Percentiles rank a stretch among this genome's conserved stretches.
Evolutionary conservation across 2,329 filamentous ascomycete genomes (phyloP).

Genomic region (Botryotinia globosa): DNA sequence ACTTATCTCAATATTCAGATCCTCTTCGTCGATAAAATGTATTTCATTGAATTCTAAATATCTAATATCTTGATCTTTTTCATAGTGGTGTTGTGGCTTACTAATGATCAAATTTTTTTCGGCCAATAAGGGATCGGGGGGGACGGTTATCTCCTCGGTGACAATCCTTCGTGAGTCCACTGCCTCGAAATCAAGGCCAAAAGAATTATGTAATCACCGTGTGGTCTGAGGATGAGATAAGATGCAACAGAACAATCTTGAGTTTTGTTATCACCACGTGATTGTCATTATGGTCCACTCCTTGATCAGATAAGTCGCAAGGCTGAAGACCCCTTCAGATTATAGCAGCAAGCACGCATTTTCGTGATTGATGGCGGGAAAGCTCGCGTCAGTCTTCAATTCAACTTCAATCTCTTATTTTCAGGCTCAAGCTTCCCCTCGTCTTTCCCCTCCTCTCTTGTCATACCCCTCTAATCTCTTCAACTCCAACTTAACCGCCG

Average conservation of each 20-base stretch:
- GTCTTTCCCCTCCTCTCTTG: neutral
- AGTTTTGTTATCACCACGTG: neutral
- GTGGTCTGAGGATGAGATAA: too few relatives aligned
- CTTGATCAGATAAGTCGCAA: neutral
- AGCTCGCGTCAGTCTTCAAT: constrained; percentile 8
- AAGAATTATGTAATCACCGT: too few relatives aligned
- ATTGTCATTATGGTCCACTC: neutral
- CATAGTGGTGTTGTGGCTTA: too few relatives aligned
- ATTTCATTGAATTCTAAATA: too few relatives aligned
- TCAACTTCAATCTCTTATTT: neutral
- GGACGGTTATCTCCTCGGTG: too few relatives aligned
- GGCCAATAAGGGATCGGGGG: too few relatives aligned
- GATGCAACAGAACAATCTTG: neutral
- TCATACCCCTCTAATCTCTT: neutral
- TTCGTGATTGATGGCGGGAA: constrained; percentile 10
- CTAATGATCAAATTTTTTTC: too few relatives aligned
- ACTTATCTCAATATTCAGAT: too few relatives aligned
- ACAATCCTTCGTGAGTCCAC: too few relatives aligned
- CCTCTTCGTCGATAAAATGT: too few relatives aligned
- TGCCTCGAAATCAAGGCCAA: too few relatives aligned
- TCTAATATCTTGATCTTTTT: too few relatives aligned
- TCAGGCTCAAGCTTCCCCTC: neutral
- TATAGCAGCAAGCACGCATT: constrained; percentile 5
- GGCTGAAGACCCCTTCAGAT: neutral
- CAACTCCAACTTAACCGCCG: neutral